A percentile compares a stretch with the other conserved stretches of the same genome.
Conservation (phyloP, 768 basidiomycete genomes). For the Trametopsis cervina region DNA sequence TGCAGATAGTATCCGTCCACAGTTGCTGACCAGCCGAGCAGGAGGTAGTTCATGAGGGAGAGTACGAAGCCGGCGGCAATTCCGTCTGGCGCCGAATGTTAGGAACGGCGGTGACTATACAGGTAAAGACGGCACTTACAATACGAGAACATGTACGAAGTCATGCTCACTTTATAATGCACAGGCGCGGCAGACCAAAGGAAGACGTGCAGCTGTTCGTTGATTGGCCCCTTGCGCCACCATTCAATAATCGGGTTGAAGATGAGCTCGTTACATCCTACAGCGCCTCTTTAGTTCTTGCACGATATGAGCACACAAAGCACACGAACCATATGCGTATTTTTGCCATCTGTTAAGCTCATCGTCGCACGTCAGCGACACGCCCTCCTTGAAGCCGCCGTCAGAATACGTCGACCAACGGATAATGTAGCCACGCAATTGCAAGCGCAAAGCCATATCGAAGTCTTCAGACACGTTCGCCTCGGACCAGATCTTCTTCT, state of each 20-base stretch:
- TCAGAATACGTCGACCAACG: constrained; percentile 85
- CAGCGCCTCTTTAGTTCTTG: neutral
- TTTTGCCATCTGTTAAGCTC: constrained; percentile 94
- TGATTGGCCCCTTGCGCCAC: constrained; percentile 79
- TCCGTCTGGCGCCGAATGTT: constrained; percentile 31
- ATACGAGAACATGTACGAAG: constrained; percentile 52
- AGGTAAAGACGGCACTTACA: constrained; percentile 20
- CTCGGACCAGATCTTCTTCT: constrained; percentile 79
- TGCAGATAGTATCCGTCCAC: constrained; percentile 69
- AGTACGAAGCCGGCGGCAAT: constrained; percentile 58
- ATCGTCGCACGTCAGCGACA: constrained; percentile 83
- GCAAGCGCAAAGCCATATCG: constrained; percentile 72
- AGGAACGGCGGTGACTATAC: neutral
- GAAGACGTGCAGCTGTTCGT: constrained; percentile 68
- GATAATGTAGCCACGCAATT: constrained; percentile 60
- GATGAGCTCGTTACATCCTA: constrained; percentile 69
- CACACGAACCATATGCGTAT: constrained; percentile 58
- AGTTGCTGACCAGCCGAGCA: constrained; percentile 49
- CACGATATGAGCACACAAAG: neutral
- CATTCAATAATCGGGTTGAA: constrained; percentile 80
- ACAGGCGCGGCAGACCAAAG: constrained; percentile 71
- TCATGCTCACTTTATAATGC: constrained; percentile 79
- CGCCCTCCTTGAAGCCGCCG: constrained; percentile 87
- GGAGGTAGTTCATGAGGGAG: constrained; percentile 62
- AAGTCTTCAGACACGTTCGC: constrained; percentile 79